Percentiles rank a stretch among this genome's conserved stretches.
These are phyloP conservation scores for Fennellomyces sp. DNA, from an alignment of 371 early-diverging fungal species.

Conservation along the genomic window DNA sequence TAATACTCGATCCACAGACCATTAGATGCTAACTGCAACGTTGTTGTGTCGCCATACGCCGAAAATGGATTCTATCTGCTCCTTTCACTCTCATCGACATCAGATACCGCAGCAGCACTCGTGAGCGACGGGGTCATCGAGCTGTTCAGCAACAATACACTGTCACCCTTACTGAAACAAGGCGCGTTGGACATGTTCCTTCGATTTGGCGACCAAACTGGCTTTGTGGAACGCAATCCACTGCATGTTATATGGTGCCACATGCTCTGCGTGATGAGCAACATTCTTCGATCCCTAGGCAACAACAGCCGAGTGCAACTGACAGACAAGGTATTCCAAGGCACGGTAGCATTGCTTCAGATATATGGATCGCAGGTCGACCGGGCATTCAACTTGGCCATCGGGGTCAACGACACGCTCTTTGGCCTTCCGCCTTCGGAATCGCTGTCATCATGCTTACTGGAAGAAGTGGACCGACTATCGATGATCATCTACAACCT, in stretches of 20 bases:
- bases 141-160: constrained; percentile 32
- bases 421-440: constrained; percentile 32
- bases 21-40: constrained; percentile 8
- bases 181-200: constrained; percentile 38
- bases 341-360: constrained; percentile 29
- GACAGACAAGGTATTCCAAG: constrained; percentile 19
- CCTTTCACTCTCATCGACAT: constrained; percentile 33
- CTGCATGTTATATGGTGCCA: constrained; percentile 46
- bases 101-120: constrained; percentile 31
- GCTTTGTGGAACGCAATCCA: constrained; percentile 36
- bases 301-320: constrained; percentile 5
- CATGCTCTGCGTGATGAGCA: constrained; percentile 34
- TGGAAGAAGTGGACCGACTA: constrained; percentile 45
- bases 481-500: constrained; percentile 37
- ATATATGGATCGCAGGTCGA: constrained; percentile 45
- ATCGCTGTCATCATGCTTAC: constrained; percentile 34
- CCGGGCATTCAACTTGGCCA: constrained; percentile 32
- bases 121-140: constrained; percentile 27
- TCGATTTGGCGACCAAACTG: constrained; percentile 27
- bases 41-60: constrained; percentile 45
- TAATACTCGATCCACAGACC: constrained; percentile 22
- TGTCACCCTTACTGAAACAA: constrained; percentile 29
- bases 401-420: constrained; percentile 22
- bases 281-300: constrained; percentile 25
- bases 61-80: constrained; percentile 42